Base-by-base conservation (phyloP, 352 stramenopile genomes). In the Globisporangium canariense region DNA sequence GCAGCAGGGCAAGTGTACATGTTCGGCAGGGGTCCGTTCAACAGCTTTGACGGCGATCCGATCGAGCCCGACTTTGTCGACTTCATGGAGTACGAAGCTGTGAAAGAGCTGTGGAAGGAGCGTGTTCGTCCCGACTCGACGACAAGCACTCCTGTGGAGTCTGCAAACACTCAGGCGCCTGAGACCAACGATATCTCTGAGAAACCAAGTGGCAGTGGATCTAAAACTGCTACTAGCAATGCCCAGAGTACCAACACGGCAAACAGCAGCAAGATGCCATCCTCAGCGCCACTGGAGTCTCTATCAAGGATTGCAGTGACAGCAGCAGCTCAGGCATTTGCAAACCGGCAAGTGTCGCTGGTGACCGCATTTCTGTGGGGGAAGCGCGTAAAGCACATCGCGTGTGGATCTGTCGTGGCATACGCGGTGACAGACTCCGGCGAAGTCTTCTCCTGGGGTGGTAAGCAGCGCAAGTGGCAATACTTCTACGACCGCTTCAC, bases 391-490 rank as follows among this genome's bases (percentile, higher is more conserved):
- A 74, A 64, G 10, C 73, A 79, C 57, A 75, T 94, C 8, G 68
- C 77, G 0, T 81, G 78, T 30, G 83, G 86, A 1, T 45, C 71
- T 14, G 66, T 74, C 22, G 72, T 93, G 6, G 74, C 74, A 0
- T 91, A 88, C 46, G 86, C 81, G 4, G 70, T 94, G 20, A 90
- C 86, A 10, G 83, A 91, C 55, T 60, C 79, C 1, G 83, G 83
- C 2, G 78, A 93, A 71, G 62, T 88, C 0, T 93, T 89, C 58
- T 91, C 80, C 58, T 94, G 86, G 86, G 86, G 86, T 28, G 86
- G 83, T 3, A 90, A 83, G 60, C 80, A 81, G 36, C 79, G 79
- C 5, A 66, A 73, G 49, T 93, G 85, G 85, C 64, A 68, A 34
- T 92, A 91, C 43, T 89, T 92, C 51, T 91, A 93, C 54, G 75